Evolutionary conservation across 441 rosid genomes (phyloP).

Genomic region (Brassica balearica): DNA sequence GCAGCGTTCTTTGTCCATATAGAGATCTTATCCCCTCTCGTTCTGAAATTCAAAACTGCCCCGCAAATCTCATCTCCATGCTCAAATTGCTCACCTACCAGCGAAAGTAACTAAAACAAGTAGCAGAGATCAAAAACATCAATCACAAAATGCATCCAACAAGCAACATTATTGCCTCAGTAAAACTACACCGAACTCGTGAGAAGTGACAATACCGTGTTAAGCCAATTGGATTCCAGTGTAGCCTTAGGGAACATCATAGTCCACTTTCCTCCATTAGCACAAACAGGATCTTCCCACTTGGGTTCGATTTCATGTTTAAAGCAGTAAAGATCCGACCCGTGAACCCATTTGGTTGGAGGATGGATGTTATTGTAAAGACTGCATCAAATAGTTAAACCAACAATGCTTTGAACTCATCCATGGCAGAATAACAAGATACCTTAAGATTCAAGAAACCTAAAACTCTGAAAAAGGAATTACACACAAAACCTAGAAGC

Average conservation of each 20-base stretch:
- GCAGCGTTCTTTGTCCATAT: slow-evolving; percentile 93
- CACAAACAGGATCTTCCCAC: slow-evolving; percentile 96
- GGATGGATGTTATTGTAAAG: slow-evolving; percentile 78
- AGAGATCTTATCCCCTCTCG: slow-evolving; percentile 68
- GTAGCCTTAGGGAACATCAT: slow-evolving; percentile 53
- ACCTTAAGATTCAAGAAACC: slow-evolving; percentile 3
- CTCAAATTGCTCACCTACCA: slow-evolving; percentile 90
- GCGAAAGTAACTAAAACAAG: slow-evolving; percentile 72
- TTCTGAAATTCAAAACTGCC: slow-evolving; percentile 79
- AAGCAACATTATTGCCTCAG: neutral
- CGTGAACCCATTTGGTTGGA: slow-evolving; percentile 68
- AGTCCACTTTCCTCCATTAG: slow-evolving; percentile 95
- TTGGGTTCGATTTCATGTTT: slow-evolving; percentile 81
- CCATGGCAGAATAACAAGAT: neutral
- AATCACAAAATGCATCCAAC: neutral
- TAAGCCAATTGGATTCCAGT: slow-evolving; percentile 74
- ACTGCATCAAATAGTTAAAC: slow-evolving; percentile 48
- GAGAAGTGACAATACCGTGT: slow-evolving; percentile 58
- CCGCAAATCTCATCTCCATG: slow-evolving; percentile 90
- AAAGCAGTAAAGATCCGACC: slow-evolving; percentile 88
- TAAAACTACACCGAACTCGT: neutral
- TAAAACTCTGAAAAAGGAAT: slow-evolving; percentile 4
- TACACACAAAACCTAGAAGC: neutral
- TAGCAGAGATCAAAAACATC: neutral
- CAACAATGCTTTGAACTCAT: neutral